Conservation (phyloP, 305 asterid species). For the Fraxinus sp. region DNA sequence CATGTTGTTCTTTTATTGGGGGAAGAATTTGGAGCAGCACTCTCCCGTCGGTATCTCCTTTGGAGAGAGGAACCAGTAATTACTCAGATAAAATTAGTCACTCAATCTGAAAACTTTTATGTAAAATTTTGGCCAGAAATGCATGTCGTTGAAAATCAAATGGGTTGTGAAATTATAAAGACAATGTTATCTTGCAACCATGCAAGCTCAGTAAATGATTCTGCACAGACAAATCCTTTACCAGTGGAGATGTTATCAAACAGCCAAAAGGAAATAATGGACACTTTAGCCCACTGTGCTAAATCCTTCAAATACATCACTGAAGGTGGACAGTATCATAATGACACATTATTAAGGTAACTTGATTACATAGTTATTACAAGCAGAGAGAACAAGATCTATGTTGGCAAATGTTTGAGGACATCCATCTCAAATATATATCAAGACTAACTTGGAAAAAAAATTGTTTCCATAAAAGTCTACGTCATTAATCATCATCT, state of each 20-base stretch:
- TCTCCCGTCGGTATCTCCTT: not conserved
- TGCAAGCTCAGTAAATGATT: not conserved
- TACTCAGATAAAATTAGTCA: not conserved
- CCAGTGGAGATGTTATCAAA: not conserved
- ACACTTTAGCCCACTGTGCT: not conserved
- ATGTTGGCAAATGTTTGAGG: constrained; percentile 15
- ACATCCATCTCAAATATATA: constrained; percentile 20
- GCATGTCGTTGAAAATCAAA: constrained; percentile 78
- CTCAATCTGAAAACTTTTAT: not conserved
- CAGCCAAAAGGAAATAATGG: not conserved
- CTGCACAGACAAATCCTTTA: not conserved
- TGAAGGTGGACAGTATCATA: not conserved
- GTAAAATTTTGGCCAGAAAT: constrained; percentile 34
- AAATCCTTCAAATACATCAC: not conserved
- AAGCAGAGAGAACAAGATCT: not conserved
- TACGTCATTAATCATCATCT: constrained; percentile 19
- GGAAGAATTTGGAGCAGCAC: no score
- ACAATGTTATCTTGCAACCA: not conserved
- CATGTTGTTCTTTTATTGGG: no score
- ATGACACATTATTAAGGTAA: not conserved
- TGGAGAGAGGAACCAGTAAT: not conserved
- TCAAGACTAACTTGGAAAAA: not conserved
- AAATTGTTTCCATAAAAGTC: constrained; percentile 29
- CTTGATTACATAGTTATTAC: constrained; percentile 14
- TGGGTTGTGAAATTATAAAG: constrained; percentile 48